Conservation (phyloP, 352 stramenopile species). For the Phytophthora capsici region DNA sequence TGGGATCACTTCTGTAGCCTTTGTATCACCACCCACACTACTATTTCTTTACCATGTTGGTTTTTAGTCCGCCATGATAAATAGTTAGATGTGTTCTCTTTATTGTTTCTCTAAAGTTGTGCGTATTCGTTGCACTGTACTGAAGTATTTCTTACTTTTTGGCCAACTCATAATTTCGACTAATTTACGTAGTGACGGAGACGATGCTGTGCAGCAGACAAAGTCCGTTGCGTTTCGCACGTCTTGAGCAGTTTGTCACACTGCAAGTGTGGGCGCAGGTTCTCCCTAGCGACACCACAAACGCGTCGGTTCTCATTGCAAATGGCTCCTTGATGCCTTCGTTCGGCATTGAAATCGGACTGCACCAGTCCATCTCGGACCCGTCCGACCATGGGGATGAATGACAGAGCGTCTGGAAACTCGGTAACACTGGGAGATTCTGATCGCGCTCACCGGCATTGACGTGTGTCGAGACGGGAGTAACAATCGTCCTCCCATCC, state of each 20-base stretch:
- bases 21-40: too few relatives aligned
- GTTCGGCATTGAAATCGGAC: neutral
- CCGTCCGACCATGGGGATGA: constrained; percentile 15
- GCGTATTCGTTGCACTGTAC: too few relatives aligned
- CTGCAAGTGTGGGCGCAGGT: constrained; percentile 11
- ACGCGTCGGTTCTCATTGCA: neutral
- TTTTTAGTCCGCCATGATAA: too few relatives aligned
- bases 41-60: too few relatives aligned
- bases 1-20: too few relatives aligned
- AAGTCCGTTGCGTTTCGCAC: constrained; percentile 29
- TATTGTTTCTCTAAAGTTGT: too few relatives aligned
- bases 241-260: constrained; percentile 17
- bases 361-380: constrained; percentile 16
- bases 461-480: constrained; percentile 29
- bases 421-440: constrained; percentile 32
- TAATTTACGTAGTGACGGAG: constrained; percentile 20
- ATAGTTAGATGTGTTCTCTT: too few relatives aligned
- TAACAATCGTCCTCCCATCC: constrained; percentile 23
- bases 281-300: constrained; percentile 16
- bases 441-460: constrained; percentile 13
- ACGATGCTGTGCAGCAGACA: constrained; percentile 31
- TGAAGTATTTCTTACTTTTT: neutral
- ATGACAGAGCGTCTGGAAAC: constrained; percentile 29
- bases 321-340: constrained; percentile 1
- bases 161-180: constrained; percentile 4